These are phyloP conservation scores for Juncus effusus DNA, from an alignment of 176 grass and related monocot genomes.

Conservation along the genomic window DNA sequence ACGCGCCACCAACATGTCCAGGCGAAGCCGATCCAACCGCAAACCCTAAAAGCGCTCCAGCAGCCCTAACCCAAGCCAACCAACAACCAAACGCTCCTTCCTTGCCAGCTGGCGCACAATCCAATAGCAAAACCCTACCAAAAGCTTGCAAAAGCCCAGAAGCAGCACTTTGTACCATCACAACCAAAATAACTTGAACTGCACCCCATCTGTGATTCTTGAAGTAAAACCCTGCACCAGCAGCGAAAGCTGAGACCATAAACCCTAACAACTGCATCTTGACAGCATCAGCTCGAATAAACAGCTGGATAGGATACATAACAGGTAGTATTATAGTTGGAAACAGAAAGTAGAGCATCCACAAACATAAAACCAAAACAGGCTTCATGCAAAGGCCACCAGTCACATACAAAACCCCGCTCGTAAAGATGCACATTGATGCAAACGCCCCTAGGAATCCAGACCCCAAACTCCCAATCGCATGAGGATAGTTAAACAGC, in stretches of 20 bases:
- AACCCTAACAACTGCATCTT: slow-evolving; percentile 90
- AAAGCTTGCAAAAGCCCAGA: slow-evolving; percentile 63
- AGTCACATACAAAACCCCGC: slow-evolving; percentile 56
- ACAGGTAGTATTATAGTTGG: slow-evolving; percentile 57
- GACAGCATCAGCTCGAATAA: slow-evolving; percentile 68
- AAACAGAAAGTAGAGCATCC: slow-evolving; percentile 87
- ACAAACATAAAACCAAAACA: slow-evolving; percentile 49
- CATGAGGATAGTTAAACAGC: slow-evolving; percentile 57
- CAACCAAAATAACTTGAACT: slow-evolving; percentile 52
- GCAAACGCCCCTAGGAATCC: slow-evolving; percentile 71
- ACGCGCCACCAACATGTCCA: slow-evolving; percentile 46
- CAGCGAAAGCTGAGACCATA: slow-evolving; percentile 65
- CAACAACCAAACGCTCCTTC: slow-evolving; percentile 72
- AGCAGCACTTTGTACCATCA: slow-evolving; percentile 75
- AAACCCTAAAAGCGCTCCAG: slow-evolving; percentile 55
- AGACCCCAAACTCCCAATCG: slow-evolving; percentile 64
- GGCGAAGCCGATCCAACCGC: slow-evolving; percentile 59
- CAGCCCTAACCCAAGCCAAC: slow-evolving; percentile 48
- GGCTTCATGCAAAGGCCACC: slow-evolving; percentile 86
- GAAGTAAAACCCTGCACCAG: slow-evolving; percentile 80
- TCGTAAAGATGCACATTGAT: slow-evolving; percentile 93
- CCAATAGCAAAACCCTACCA: slow-evolving; percentile 53
- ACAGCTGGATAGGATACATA: slow-evolving; percentile 66
- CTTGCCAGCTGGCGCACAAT: slow-evolving; percentile 71
- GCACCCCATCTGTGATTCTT: slow-evolving; percentile 61